phyloP scores from a whole-genome alignment of 352 stramenopile genomes.

The Phytophthora multivora region DNA sequence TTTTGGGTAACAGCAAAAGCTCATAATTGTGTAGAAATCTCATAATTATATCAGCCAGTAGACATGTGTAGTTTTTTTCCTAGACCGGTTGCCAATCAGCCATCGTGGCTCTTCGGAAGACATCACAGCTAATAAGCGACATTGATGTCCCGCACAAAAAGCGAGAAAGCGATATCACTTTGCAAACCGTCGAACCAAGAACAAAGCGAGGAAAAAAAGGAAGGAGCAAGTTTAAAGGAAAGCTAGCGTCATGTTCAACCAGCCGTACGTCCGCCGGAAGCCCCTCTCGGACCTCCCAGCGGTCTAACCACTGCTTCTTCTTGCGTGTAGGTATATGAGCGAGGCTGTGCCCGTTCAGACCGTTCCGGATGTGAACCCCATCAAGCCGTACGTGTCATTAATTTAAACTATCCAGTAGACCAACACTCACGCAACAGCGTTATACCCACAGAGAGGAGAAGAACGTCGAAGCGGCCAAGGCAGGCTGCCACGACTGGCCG shows the following conservation, averaged over 20 bases:
- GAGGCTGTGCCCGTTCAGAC: slow-evolving; percentile 34
- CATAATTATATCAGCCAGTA: too few species aligned
- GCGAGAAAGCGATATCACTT: slow-evolving; percentile 13
- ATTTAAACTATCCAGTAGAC: background rate
- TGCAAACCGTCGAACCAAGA: slow-evolving; percentile 10
- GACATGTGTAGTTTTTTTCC: too few species aligned
- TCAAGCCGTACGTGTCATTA: slow-evolving; percentile 61
- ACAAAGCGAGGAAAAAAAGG: background rate
- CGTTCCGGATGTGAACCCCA: slow-evolving; percentile 57
- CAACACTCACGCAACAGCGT: background rate
- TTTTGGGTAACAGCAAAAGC: too few species aligned
- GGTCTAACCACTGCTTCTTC: slow-evolving; percentile 4
- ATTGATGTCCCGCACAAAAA: slow-evolving; percentile 27
- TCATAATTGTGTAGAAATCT: too few species aligned
- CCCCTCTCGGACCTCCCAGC: background rate
- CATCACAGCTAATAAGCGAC: too few species aligned
- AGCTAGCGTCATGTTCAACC: slow-evolving; percentile 31
- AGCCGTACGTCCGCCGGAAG: slow-evolving; percentile 28
- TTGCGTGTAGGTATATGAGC: slow-evolving; percentile 39
- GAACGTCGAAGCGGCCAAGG: slow-evolving; percentile 13
- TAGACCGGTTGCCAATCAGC: too few species aligned
- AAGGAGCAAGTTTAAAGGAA: background rate
- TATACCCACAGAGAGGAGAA: slow-evolving; percentile 37
- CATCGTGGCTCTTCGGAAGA: too few species aligned
- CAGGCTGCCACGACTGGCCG: slow-evolving; percentile 73